phyloP scores from a whole-genome alignment of 805 yeast genomes.

The Candida railenensis region DNA sequence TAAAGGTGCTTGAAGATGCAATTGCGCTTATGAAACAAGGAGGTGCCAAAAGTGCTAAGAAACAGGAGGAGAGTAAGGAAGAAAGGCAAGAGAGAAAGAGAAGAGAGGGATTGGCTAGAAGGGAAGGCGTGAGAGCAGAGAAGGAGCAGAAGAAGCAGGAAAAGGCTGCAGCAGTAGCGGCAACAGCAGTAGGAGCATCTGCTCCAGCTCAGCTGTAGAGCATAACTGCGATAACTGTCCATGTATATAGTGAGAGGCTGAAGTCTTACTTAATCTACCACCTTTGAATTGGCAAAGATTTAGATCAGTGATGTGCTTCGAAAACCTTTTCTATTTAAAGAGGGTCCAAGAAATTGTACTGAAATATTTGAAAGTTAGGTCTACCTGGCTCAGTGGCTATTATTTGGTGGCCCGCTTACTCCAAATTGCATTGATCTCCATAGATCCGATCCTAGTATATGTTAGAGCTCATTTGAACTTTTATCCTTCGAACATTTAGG shows the following conservation, averaged over 20 bases:
- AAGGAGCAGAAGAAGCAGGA: constrained; percentile 23
- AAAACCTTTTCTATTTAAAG: too few relatives aligned
- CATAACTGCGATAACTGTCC: neutral
- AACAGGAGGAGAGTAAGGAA: constrained; percentile 51
- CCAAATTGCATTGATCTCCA: too few relatives aligned
- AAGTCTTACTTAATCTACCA: too few relatives aligned
- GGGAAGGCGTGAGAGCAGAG: constrained; percentile 28
- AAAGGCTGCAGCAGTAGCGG: constrained; percentile 8
- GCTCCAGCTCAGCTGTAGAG: neutral
- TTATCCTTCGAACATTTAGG: too few relatives aligned
- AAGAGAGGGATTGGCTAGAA: constrained; percentile 47
- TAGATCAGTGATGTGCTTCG: too few relatives aligned
- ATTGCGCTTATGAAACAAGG: constrained; percentile 2
- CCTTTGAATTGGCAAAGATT: too few relatives aligned
- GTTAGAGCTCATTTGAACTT: too few relatives aligned
- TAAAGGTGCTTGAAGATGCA: constrained; percentile 43
- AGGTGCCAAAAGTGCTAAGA: neutral
- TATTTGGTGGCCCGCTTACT: too few relatives aligned
- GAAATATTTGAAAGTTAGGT: too few relatives aligned
- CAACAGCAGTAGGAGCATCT: constrained; percentile 1
- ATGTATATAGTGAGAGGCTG: neutral
- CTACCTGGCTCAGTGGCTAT: too few relatives aligned
- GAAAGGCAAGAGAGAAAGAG: constrained; percentile 54
- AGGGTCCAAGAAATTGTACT: too few relatives aligned
- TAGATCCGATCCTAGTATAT: too few relatives aligned